phyloP scores from a whole-genome alignment of 306 rosid species.

The Fragaria nilgerrensis region DNA sequence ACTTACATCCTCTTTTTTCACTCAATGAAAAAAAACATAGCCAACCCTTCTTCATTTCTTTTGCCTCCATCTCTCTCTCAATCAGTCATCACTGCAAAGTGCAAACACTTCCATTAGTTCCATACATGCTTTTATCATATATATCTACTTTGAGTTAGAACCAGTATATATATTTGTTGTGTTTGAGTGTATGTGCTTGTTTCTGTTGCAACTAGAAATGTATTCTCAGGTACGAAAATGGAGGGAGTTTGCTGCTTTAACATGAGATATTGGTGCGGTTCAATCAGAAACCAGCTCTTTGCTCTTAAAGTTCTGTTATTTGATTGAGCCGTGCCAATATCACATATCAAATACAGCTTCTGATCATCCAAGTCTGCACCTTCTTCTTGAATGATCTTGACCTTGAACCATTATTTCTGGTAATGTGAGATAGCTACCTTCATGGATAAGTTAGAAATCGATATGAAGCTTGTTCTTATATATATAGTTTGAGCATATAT shows the following conservation, averaged over 20 bases:
- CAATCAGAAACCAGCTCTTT: conserved; percentile 55
- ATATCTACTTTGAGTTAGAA: neutral
- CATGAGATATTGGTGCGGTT: conserved; percentile 72
- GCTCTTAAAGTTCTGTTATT: conserved; percentile 43
- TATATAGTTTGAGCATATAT: neutral
- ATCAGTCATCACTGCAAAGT: neutral
- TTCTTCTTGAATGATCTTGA: conserved; percentile 1
- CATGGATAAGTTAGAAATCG: neutral
- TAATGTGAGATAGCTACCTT: neutral
- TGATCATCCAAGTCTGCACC: neutral
- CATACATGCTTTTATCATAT: neutral
- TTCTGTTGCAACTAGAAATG: neutral
- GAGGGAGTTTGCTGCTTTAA: neutral
- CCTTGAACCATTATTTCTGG: neutral
- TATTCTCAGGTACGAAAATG: neutral
- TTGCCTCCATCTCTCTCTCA: conserved; percentile 26
- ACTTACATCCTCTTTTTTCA: conserved; percentile 3
- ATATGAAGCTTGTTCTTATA: neutral
- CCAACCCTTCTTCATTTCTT: neutral
- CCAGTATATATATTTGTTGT: neutral
- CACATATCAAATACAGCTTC: conserved; percentile 31
- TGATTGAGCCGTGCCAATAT: conserved; percentile 93
- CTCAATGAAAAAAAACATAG: neutral
- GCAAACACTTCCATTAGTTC: neutral
- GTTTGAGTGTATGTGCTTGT: neutral